Percentiles rank a stretch among this genome's conserved stretches.
Evolutionary conservation across 768 basidiomycete species (phyloP).

Genomic region (Termitomyces sp.): DNA sequence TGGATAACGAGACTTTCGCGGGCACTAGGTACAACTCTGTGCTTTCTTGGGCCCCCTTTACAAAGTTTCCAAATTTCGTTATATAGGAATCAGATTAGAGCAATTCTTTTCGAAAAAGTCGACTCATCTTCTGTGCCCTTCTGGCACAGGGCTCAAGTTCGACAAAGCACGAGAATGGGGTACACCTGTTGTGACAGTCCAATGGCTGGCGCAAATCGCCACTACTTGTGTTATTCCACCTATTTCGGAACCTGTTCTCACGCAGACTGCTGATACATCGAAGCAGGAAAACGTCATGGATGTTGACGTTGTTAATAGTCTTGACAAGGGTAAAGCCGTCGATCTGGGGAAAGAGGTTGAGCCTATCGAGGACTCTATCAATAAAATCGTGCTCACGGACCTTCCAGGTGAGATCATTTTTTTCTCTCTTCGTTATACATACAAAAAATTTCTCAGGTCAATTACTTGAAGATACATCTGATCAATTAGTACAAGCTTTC

Average conservation of each 20-base stretch:
- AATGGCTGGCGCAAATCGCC: constrained; percentile 65
- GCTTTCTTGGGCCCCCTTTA: neutral
- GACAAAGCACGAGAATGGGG: constrained; percentile 78
- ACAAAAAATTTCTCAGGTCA: neutral
- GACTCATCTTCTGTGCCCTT: constrained; percentile 80
- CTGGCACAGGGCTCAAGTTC: constrained; percentile 65
- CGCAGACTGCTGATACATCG: neutral
- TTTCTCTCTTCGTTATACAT: neutral
- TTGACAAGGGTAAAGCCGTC: constrained; percentile 16
- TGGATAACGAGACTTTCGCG: constrained; percentile 62
- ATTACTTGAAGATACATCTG: neutral
- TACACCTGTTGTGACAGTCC: constrained; percentile 62
- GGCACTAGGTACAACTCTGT: constrained; percentile 50
- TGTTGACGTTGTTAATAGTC: constrained; percentile 6
- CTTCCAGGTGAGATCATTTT: neutral
- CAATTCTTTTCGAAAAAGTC: constrained; percentile 58
- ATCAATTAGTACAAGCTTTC: neutral
- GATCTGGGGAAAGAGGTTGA: constrained; percentile 23
- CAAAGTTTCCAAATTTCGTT: neutral
- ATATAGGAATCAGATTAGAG: constrained; percentile 47
- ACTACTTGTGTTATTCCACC: constrained; percentile 41
- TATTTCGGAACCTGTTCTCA: constrained; percentile 14
- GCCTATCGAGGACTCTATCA: constrained; percentile 17
- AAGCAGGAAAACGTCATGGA: constrained; percentile 3
- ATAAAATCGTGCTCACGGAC: neutral